Evolutionary conservation across 164 flowering plant species (phyloP), one percentile per base, ranked within the genome.

Genomic region (Berberis thunbergii): DNA sequence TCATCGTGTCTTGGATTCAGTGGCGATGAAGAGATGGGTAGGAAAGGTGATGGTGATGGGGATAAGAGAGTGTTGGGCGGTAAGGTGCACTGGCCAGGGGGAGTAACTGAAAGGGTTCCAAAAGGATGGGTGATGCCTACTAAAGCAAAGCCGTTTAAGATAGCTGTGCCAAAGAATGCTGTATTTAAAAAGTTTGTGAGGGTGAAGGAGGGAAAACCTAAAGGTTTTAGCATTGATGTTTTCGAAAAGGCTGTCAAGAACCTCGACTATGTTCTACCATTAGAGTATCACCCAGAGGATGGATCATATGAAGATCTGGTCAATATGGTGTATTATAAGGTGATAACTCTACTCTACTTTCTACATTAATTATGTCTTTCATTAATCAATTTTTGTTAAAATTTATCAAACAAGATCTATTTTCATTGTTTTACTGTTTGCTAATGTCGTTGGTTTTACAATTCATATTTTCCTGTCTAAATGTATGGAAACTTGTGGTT

Each of bases 181-280:
- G 26, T 26, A 6, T 26, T 26, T 26, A 26, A 26, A 26, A 26
- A 26, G 26, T 26, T 26, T 26, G 26, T 26, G 26, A 26, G 26
- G 26, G 26, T 26, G 26, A 26, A 26, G 26, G 26, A 26, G 26
- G 26, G 26, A 26, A 0, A 26, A 0, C 26, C 26, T 26, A 26
- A 26, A 26, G 26, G 26, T 26, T 26, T 26, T 26, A 26, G 26
- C 26, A 26, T 26, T 26, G 26, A 1, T 11, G 10, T 48, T 48
- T 48, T 7, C 1, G 50, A 71, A 1, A 48, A 60, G 61, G 83
- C 74, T 50, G 10, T 64, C 1, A 11, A 69, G 0, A 43, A 41
- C 11, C 61, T 81, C 6, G 69, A 60, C 39, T 81, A 81, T 69
- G 38, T 43, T 10, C 62, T 81, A 26, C 75, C 71, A 0, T 73